Evolutionary conservation across 768 basidiomycete species (phyloP).

Genomic region (Kwoniella dendrophila): DNA sequence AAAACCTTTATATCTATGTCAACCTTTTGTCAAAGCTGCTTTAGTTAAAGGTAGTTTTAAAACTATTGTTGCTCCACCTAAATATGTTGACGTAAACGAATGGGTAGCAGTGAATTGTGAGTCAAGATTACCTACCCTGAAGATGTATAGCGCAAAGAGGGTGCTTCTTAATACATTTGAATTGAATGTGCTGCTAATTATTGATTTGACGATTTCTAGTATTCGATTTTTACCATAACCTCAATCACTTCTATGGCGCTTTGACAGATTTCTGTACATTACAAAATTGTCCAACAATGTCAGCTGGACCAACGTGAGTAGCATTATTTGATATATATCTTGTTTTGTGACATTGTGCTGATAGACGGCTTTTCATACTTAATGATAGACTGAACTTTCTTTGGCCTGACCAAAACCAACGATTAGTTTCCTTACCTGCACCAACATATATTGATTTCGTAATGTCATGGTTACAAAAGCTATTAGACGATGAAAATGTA

Average conservation of each 20-base stretch:
- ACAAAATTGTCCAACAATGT: constrained; percentile 87
- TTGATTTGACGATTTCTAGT: constrained; percentile 60
- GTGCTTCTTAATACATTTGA: too few species aligned
- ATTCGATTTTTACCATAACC: constrained; percentile 94
- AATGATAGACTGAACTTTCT: constrained; percentile 81
- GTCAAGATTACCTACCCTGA: constrained; percentile 47
- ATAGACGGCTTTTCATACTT: neutral
- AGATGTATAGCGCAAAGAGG: neutral
- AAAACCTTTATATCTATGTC: constrained; percentile 74
- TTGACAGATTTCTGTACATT: constrained; percentile 91
- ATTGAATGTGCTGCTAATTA: neutral
- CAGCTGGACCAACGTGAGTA: constrained; percentile 74
- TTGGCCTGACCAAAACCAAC: constrained; percentile 90
- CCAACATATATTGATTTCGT: constrained; percentile 98
- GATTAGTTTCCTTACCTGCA: constrained; percentile 81
- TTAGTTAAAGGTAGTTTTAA: constrained; percentile 98
- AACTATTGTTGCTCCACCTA: constrained; percentile 93
- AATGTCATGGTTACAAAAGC: constrained; percentile 93
- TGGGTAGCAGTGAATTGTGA: constrained; percentile 94
- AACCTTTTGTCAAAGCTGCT: constrained; percentile 91
- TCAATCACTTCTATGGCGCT: constrained; percentile 95
- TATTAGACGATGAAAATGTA: constrained; percentile 87
- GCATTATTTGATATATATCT: neutral
- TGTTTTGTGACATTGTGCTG: neutral
- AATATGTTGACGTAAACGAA: constrained; percentile 93